phyloP scores from a whole-genome alignment of 2,329 filamentous ascomycete genomes.

The Phialophora expanda region DNA sequence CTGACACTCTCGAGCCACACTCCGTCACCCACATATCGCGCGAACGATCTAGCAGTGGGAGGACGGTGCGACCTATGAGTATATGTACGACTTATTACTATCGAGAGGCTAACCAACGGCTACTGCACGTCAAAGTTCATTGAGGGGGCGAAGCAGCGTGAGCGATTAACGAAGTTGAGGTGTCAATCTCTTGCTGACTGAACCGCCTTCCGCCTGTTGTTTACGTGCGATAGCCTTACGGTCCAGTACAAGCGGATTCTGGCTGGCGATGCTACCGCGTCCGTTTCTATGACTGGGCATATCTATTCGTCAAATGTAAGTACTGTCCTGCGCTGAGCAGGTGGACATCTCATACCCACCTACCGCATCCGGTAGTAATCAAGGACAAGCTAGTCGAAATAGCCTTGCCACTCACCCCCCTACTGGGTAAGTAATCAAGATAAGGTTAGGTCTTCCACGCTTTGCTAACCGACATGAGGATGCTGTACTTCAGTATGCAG shows the following conservation, averaged over 20 bases:
- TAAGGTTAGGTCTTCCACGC: no score
- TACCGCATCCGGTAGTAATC: no score
- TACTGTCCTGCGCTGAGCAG: no score
- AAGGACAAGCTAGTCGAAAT: no score
- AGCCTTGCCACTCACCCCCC: no score
- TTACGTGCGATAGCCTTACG: background rate
- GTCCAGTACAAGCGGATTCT: background rate
- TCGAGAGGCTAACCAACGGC: background rate
- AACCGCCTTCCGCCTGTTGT: background rate
- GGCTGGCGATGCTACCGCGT: no score
- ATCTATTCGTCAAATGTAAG: no score
- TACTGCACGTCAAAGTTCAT: background rate
- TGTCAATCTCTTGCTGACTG: background rate
- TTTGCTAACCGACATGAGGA: no score
- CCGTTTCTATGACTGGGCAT: no score
- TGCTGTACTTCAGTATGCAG: no score
- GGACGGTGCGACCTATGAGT: background rate
- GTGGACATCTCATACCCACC: no score
- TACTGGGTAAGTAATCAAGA: no score
- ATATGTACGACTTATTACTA: background rate
- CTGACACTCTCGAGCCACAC: background rate
- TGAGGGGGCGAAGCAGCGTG: background rate
- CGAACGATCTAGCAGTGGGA: background rate
- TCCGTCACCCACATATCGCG: background rate
- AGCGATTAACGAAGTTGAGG: background rate